Base-by-base conservation (phyloP, 495 filamentous ascomycete species). In the Penicillium odoratum region DNA sequence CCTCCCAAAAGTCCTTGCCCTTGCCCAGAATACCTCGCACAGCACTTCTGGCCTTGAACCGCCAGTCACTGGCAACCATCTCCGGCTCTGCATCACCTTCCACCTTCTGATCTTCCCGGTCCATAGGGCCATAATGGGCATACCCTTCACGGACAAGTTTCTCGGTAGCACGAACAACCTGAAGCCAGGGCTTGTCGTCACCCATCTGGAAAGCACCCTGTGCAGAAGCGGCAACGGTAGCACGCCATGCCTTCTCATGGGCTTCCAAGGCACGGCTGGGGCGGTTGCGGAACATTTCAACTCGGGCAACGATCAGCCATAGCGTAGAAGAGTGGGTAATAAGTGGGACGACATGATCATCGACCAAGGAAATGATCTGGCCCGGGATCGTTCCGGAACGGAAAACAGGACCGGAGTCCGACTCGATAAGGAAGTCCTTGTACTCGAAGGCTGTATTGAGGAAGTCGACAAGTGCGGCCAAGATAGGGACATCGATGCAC, bases 171-270 rank as follows among this genome's bases (percentile, higher is more conserved):
- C 67, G 63, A 1, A 78, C 78, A 58, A 82, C 69, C 16, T 81
- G 74, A 48, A 70, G 62, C 78, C 81, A 81, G 33, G 63, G 69
- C 64, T 74, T 72, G 65, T 78, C 73, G 50, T 80, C 75, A 18
- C 71, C 75, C 74, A 79, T 78, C 64, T 78, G 76, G 66, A 75
- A 76, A 30, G 74, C 74, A 28, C 73, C 75, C 59, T 77, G 76
- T 8, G 69, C 76, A 45, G 79, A 82, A 33, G 83, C 68, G 1
- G 82, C 79, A 3, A 88, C 64, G 3, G 74, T 70, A n/a, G 76
- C 85, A 0, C 94, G 82, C 92, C 92, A 98, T 3, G 90, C 91
- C 67, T 90, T 92, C 77, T 98, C 94, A 3, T 93, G 83, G 0
- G 89, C 89, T 26, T 88, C 88, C 1, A 98, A 74, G 3, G 93